Percentiles rank a stretch among this genome's conserved stretches.
phyloP scores from a whole-genome alignment of 495 filamentous ascomycete species.

The Neurospora terricola region DNA sequence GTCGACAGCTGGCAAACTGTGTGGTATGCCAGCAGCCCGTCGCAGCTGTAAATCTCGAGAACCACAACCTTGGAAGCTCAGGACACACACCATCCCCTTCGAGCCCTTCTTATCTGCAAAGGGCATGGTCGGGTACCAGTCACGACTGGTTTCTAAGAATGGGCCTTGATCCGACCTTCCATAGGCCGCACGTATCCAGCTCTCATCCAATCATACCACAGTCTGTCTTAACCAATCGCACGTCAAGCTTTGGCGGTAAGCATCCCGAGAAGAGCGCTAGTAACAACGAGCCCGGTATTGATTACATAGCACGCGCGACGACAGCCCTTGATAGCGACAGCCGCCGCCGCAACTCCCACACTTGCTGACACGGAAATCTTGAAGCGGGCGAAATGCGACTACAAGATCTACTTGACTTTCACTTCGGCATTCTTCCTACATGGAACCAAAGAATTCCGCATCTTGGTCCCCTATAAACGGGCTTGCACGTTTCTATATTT shows the following conservation, averaged over 20 bases:
- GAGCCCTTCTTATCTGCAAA: neutral
- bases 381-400: neutral
- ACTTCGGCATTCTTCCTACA: neutral
- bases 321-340: neutral
- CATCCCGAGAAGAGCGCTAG: neutral
- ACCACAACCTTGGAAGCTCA: constrained; percentile 1
- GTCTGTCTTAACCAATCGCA: neutral
- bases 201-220: neutral
- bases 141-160: constrained; percentile 12
- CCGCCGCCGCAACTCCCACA: neutral
- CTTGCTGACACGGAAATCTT: neutral
- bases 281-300: neutral
- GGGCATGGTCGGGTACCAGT: neutral
- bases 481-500: neutral
- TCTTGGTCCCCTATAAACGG: neutral
- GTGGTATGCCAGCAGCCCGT: neutral
- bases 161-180: neutral
- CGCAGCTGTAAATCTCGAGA: constrained; percentile 16
- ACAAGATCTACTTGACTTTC: neutral
- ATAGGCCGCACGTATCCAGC: neutral
- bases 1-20: neutral
- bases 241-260: neutral
- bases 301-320: neutral
- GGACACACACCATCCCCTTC: constrained; percentile 1
- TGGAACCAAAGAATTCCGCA: neutral